Conservation (phyloP, 2,329 filamentous ascomycete species). For the Pyrenochaeta sp. region DNA sequence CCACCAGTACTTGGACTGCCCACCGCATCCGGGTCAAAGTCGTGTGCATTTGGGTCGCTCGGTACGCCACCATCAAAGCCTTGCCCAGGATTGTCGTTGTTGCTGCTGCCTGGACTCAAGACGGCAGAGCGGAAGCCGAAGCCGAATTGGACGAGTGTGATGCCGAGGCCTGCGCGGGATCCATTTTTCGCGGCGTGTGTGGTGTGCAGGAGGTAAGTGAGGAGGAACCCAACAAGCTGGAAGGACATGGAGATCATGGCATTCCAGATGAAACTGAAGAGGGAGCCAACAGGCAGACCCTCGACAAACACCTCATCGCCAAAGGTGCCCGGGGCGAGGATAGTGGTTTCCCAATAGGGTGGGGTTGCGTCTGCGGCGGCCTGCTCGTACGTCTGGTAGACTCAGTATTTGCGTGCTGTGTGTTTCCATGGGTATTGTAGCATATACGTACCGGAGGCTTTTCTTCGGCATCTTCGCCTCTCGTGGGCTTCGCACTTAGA, state of each 20-base stretch:
- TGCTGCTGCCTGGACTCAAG: slow-evolving; percentile 44
- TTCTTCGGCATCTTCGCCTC: slow-evolving; percentile 84
- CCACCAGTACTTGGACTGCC: slow-evolving; percentile 41
- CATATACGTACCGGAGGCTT: slow-evolving; percentile 80
- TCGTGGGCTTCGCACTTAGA: slow-evolving; percentile 86
- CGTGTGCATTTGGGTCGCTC: slow-evolving; percentile 86
- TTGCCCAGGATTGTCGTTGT: slow-evolving; percentile 59
- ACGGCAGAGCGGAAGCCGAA: slow-evolving; percentile 84
- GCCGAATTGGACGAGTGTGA: slow-evolving; percentile 95
- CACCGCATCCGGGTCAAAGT: slow-evolving; percentile 80
- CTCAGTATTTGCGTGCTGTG: slow-evolving; percentile 44
- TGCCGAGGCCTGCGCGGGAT: slow-evolving; percentile 89
- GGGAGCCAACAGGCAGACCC: slow-evolving; percentile 87
- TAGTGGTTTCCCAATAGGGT: slow-evolving; percentile 99
- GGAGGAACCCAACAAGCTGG: slow-evolving; percentile 94
- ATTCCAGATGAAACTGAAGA: slow-evolving; percentile 91
- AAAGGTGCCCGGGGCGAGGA: slow-evolving; percentile 90
- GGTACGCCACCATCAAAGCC: slow-evolving; percentile 68
- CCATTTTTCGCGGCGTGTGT: slow-evolving; percentile 98
- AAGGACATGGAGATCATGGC: slow-evolving; percentile 96
- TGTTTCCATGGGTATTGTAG: not conserved
- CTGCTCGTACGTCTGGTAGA: slow-evolving; percentile 88
- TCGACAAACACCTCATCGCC: slow-evolving; percentile 96
- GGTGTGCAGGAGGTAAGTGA: slow-evolving; percentile 97
- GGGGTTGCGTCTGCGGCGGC: slow-evolving; percentile 94